Percentiles rank a stretch among this genome's conserved stretches.
phyloP scores from a whole-genome alignment of 768 basidiomycete species.

The Hericium coralloides region DNA sequence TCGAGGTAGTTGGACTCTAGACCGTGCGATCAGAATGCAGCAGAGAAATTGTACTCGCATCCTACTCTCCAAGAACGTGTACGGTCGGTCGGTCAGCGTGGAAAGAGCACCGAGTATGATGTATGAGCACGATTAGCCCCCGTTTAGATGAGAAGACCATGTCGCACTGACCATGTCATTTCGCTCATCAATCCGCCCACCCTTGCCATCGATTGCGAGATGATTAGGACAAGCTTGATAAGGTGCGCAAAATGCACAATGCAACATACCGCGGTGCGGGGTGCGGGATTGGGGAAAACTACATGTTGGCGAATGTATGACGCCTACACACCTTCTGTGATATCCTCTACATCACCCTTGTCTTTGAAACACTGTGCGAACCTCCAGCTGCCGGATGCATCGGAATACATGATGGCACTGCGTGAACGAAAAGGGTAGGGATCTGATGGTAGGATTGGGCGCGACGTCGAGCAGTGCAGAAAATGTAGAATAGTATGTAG shows the following conservation, averaged over 20 bases:
- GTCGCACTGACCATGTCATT: slow-evolving; percentile 77
- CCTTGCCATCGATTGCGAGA: slow-evolving; percentile 99
- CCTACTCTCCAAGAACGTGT: slow-evolving; percentile 75
- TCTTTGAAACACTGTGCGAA: slow-evolving; percentile 99
- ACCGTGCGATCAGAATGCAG: slow-evolving; percentile 98
- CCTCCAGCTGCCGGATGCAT: slow-evolving; percentile 85
- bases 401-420: slow-evolving; percentile 61
- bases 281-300: no score
- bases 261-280: no score
- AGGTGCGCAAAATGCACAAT: neutral
- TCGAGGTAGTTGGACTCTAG: slow-evolving; percentile 99
- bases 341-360: slow-evolving; percentile 99
- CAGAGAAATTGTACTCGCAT: slow-evolving; percentile 99
- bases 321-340: no score
- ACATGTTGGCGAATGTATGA: no score
- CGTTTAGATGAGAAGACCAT: neutral
- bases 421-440: slow-evolving; percentile 19
- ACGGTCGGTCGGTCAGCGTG: neutral
- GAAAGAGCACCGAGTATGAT: no score
- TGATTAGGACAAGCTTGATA: slow-evolving; percentile 33
- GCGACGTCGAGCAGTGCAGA: neutral
- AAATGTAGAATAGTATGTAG: no score
- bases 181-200: slow-evolving; percentile 96
- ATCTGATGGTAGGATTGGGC: slow-evolving; percentile 17
- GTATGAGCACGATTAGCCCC: slow-evolving; percentile 3